Base-by-base conservation (phyloP, 73 alveolate species). In the Stentor coeruleus region DNA sequence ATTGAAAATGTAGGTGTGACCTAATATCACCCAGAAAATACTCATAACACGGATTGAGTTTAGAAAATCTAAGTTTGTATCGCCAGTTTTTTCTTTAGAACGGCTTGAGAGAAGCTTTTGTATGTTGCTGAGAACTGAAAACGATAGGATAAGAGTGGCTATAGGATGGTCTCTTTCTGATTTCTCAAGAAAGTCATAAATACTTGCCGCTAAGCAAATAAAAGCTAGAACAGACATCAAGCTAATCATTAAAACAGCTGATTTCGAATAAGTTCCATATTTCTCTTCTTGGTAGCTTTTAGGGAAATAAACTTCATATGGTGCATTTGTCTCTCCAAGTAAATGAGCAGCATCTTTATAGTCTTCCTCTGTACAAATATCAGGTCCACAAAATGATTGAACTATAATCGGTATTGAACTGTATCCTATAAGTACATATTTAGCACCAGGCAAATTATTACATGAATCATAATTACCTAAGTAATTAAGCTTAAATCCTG, bases 401-500 rank as follows among this genome's bases (percentile, higher is more conserved):
- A 31, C 39, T 28, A 26, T 2, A 0, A 33, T 2, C 37, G 79
- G 79, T 37, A 40, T 28, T 20, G n/a, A 20, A 33, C 36, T 26
- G 11, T 20, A 20, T 40, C 37, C n/a, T 26, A 66, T 20, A 1
- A 66, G 41, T 26, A 2, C 41, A 2, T 20, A 81, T 85, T 83
- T 39, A 26, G 81, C 2, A 81, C 66, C 40, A 74, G 58, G 35
- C 79, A 59, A 37, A 40, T 75, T 85, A 80, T 74, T 49, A 41
- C 87, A 59, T 58, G 73, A 3, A 80, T 85, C 36, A 85, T 81
- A 66, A 40, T 85, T 11, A 57, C 82, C 82, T 81, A 82, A 3
- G 39, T 82, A 35, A 81, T 86, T 30, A 60, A 28, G 30, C 82
- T 58, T 59, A 72, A 59, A 6, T 74, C 91, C 72, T 82, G 85